These are phyloP conservation scores for Boletus speciosus DNA, from an alignment of 768 basidiomycete species.

Conservation along the genomic window DNA sequence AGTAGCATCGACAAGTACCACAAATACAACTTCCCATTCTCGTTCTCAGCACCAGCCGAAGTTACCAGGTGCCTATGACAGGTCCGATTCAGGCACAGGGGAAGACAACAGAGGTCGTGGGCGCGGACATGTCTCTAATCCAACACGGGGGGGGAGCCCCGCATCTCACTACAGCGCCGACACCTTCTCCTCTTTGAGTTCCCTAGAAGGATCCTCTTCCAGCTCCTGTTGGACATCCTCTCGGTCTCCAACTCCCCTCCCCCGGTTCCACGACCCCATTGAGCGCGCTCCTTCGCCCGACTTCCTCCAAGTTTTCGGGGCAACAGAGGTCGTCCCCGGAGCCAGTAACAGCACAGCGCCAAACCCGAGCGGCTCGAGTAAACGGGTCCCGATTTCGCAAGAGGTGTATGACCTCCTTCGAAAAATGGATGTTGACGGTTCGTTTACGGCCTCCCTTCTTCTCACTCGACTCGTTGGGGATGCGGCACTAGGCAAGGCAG, in stretches of 20 bases:
- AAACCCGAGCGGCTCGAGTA: not conserved
- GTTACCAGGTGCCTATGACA: conserved; percentile 22
- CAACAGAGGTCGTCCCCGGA: not conserved
- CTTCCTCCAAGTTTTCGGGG: conserved; percentile 7
- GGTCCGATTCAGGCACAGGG: conserved; percentile 11
- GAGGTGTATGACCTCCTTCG: conserved; percentile 37
- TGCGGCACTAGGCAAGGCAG: conserved; percentile 30
- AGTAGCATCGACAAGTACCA: not conserved
- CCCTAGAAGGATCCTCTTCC: conserved; percentile 38
- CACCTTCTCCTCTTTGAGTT: conserved; percentile 49
- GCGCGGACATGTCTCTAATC: not conserved
- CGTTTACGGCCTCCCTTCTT: conserved; percentile 35
- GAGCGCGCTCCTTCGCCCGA: conserved; percentile 35
- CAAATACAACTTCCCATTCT: not conserved
- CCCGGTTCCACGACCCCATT: conserved; percentile 25
- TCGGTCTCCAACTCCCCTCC: conserved; percentile 20
- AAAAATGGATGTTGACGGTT: conserved; percentile 46
- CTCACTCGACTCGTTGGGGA: conserved; percentile 38
- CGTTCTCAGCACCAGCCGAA: conserved; percentile 1
- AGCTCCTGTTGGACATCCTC: conserved; percentile 34
- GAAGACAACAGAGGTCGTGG: conserved; percentile 3
- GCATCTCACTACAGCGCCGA: conserved; percentile 28
- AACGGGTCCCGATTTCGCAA: conserved; percentile 12
- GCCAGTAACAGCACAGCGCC: not conserved
- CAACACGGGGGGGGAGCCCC: conserved; percentile 1